A percentile compares a stretch with the other conserved stretches of the same genome.
Evolutionary conservation across 2,329 filamentous ascomycete species (phyloP).

Genomic region (Aspergillus brunneoviolaceus): DNA sequence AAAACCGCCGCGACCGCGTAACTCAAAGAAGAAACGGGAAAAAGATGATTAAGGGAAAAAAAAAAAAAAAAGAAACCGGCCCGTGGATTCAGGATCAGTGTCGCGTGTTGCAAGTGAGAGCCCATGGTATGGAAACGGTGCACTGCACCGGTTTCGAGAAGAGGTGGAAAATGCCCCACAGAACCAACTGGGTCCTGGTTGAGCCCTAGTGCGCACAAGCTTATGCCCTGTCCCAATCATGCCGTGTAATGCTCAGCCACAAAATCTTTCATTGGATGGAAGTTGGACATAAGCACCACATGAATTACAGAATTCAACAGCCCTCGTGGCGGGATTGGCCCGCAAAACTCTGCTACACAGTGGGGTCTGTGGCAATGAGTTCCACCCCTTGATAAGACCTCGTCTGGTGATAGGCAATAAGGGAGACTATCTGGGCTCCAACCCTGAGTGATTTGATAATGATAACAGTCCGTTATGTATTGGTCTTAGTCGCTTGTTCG

Average conservation of each 20-base stretch:
- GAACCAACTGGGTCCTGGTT: neutral
- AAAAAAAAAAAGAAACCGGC: neutral
- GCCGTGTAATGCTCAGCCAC: neutral
- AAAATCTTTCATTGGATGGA: neutral
- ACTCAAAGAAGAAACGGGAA: neutral
- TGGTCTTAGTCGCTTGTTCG: neutral
- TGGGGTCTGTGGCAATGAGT: slow-evolving; percentile 4
- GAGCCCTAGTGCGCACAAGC: slow-evolving; percentile 9
- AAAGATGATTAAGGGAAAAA: too few relatives aligned
- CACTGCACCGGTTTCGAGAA: slow-evolving; percentile 13
- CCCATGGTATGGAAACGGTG: neutral
- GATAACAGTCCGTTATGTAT: slow-evolving; percentile 9
- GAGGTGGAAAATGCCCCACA: neutral
- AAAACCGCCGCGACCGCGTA: slow-evolving; percentile 9
- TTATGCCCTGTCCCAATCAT: slow-evolving; percentile 6
- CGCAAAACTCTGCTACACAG: slow-evolving; percentile 1
- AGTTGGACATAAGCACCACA: slow-evolving; percentile 10
- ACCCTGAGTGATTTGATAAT: slow-evolving; percentile 9
- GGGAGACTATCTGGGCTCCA: neutral
- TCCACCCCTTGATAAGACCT: slow-evolving; percentile 12
- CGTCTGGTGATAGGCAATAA: slow-evolving; percentile 11
- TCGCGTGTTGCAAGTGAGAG: slow-evolving; percentile 8
- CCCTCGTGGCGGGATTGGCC: slow-evolving; percentile 1
- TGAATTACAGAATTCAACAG: slow-evolving; percentile 3
- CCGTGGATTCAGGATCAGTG: slow-evolving; percentile 1